These are phyloP conservation scores for Candida sphagnicola DNA, from an alignment of 805 yeast genomes.

Conservation along the genomic window DNA sequence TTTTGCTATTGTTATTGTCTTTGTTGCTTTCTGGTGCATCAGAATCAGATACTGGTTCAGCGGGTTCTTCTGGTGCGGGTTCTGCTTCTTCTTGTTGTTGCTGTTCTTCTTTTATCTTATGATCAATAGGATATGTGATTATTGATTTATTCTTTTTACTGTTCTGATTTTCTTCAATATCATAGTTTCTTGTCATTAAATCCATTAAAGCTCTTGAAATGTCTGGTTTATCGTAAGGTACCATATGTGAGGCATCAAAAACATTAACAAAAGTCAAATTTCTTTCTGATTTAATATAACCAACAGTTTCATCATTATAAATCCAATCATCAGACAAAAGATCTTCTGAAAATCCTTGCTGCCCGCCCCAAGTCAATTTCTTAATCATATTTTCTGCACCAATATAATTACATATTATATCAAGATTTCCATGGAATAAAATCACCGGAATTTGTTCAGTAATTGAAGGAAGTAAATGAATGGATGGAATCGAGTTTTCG, in stretches of 20 bases:
- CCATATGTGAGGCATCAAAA: conserved; percentile 86
- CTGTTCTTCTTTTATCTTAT: conserved; percentile 10
- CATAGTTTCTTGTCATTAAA: conserved; percentile 31
- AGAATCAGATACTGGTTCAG: background rate
- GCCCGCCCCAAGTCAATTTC: conserved; percentile 62
- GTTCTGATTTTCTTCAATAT: conserved; percentile 14
- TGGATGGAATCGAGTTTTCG: conserved; percentile 52
- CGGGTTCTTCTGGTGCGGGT: conserved; percentile 1
- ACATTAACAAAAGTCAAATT: conserved; percentile 76
- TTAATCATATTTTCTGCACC: conserved; percentile 70
- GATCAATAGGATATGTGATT: conserved; percentile 28
- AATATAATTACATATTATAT: conserved; percentile 77
- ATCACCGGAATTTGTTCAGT: conserved; percentile 58
- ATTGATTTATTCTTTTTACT: conserved; percentile 14
- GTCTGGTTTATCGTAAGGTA: conserved; percentile 76
- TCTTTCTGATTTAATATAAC: conserved; percentile 46
- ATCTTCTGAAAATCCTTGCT: conserved; percentile 46
- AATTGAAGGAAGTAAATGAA: conserved; percentile 62
- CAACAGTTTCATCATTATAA: conserved; percentile 36
- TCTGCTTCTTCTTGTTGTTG: no score
- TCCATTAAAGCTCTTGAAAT: conserved; percentile 70
- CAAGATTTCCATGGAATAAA: conserved; percentile 84
- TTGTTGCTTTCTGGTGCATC: conserved; percentile 1
- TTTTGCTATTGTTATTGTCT: background rate
- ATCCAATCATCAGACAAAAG: conserved; percentile 35